These are phyloP conservation scores for Trametes sp. DNA, from an alignment of 1,284 basidiomycete genomes.

Conservation along the genomic window DNA sequence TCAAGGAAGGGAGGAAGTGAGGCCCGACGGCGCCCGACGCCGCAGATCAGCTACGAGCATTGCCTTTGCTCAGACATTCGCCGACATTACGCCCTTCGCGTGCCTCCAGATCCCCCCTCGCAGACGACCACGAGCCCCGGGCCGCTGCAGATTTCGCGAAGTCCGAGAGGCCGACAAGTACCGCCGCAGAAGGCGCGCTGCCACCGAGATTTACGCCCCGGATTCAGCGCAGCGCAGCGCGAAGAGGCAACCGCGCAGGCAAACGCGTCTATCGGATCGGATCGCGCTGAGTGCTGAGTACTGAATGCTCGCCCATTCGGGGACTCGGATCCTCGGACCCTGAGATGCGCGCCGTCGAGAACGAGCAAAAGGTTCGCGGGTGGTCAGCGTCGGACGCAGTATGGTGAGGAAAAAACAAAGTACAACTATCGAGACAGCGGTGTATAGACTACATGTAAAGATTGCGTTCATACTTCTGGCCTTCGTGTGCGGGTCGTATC, in stretches of 20 bases:
- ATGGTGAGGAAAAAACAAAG: slow-evolving; percentile 5
- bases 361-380: not conserved
- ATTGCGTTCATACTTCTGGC: slow-evolving; percentile 10
- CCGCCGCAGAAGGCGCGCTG: not conserved
- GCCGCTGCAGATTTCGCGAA: not conserved
- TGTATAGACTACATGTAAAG: slow-evolving; percentile 22
- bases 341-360: too few species aligned
- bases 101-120: not conserved
- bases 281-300: not conserved
- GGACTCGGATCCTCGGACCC: too few species aligned
- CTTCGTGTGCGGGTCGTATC: slow-evolving; percentile 10
- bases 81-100: slow-evolving; percentile 5
- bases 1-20: too few species aligned
- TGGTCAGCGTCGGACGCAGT: not conserved
- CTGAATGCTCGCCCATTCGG: not conserved
- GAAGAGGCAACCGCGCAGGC: not conserved
- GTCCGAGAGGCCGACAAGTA: too few species aligned
- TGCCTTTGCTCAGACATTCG: slow-evolving; percentile 9
- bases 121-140: not conserved
- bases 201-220: slow-evolving; percentile 10
- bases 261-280: slow-evolving; percentile 1
- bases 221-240: not conserved
- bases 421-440: slow-evolving; percentile 23
- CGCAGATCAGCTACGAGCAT: not conserved
- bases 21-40: too few species aligned